phyloP scores from a whole-genome alignment of 1,284 basidiomycete genomes.

The Fomitiporia mediterranea region DNA sequence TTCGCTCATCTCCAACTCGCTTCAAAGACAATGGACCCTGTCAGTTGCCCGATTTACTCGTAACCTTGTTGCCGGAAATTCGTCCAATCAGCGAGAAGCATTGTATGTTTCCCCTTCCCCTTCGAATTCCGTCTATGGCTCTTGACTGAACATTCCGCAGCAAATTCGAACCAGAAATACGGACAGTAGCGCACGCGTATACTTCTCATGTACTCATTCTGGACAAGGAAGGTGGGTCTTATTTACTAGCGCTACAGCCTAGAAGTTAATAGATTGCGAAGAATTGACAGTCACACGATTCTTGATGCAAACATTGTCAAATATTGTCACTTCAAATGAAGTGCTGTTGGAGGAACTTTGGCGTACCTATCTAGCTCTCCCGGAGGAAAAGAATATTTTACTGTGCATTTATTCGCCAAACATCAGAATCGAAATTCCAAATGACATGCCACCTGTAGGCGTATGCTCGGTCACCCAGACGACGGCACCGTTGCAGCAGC shows the following conservation, averaged over 20 bases:
- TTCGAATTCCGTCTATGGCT: neutral
- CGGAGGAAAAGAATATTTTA: constrained; percentile 69
- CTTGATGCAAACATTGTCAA: constrained; percentile 66
- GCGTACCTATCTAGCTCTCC: constrained; percentile 57
- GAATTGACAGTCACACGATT: constrained; percentile 54
- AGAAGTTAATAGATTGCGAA: constrained; percentile 28
- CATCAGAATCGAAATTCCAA: neutral
- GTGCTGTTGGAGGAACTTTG: constrained; percentile 51
- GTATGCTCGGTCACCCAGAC: constrained; percentile 68
- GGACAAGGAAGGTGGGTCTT: constrained; percentile 46
- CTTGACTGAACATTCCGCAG: neutral
- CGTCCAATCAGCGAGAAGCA: constrained; percentile 57
- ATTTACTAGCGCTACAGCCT: neutral
- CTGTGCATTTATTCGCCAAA: constrained; percentile 46
- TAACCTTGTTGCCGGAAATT: constrained; percentile 67
- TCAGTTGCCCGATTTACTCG: constrained; percentile 69
- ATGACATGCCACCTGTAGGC: constrained; percentile 40
- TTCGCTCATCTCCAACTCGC: neutral
- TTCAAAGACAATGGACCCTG: constrained; percentile 22
- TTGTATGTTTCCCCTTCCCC: constrained; percentile 45
- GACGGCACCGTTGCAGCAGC: constrained; percentile 54
- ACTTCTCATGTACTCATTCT: constrained; percentile 63
- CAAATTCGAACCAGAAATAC: constrained; percentile 56
- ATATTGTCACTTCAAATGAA: constrained; percentile 68
- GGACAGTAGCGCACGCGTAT: constrained; percentile 56